These are phyloP conservation scores for Ophiostoma fasciatum DNA, from an alignment of 2,329 filamentous ascomycete species.

Conservation along the genomic window DNA sequence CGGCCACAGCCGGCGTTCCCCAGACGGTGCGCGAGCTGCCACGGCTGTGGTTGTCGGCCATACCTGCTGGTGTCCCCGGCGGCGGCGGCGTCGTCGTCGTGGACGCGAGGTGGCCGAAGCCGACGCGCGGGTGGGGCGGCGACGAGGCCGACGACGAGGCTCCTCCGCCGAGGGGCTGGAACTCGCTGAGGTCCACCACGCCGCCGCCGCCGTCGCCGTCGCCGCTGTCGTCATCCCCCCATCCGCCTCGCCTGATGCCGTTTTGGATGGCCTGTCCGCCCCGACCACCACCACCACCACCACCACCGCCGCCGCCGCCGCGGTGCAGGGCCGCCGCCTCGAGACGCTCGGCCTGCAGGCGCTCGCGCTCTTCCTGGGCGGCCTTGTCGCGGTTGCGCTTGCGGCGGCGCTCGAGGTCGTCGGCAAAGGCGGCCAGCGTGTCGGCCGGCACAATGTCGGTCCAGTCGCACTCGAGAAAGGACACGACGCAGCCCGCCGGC, in stretches of 20 bases:
- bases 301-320: neutral
- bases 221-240: too few relatives aligned
- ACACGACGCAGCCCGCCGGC: slow-evolving; percentile 80
- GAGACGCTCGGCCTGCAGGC: slow-evolving; percentile 64
- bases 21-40: slow-evolving; percentile 82
- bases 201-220: neutral
- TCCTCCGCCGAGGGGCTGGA: slow-evolving; percentile 40
- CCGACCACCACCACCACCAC: slow-evolving; percentile 11
- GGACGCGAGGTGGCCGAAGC: slow-evolving; percentile 55
- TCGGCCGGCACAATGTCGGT: slow-evolving; percentile 70
- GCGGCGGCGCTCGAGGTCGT: slow-evolving; percentile 61
- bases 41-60: neutral
- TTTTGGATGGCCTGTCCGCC: too few relatives aligned
- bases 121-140: slow-evolving; percentile 41
- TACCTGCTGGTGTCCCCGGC: slow-evolving; percentile 17
- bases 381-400: slow-evolving; percentile 74
- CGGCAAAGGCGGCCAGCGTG: slow-evolving; percentile 58
- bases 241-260: too few relatives aligned
- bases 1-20: slow-evolving; percentile 65
- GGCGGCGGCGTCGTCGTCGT: slow-evolving; percentile 65
- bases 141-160: slow-evolving; percentile 13
- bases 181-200: slow-evolving; percentile 42
- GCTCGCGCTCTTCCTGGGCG: slow-evolving; percentile 71
- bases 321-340: slow-evolving; percentile 26
- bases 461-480: slow-evolving; percentile 89